These are phyloP conservation scores for Chamaecyparis obtusa DNA, from an alignment of 75 land plant genomes.

Conservation along the genomic window DNA sequence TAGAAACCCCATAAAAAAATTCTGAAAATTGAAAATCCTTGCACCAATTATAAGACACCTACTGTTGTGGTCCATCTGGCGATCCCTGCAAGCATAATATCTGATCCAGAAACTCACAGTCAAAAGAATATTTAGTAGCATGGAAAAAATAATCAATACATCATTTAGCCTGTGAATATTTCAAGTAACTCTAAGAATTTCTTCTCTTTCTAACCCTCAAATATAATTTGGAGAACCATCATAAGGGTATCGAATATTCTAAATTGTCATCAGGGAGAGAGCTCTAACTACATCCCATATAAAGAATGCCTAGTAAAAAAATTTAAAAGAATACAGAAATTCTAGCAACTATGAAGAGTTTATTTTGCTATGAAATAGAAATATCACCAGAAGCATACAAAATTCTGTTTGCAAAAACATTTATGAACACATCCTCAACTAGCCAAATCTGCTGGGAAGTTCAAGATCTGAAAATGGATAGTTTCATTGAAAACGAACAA, in stretches of 20 bases:
- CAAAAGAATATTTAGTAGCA: background rate
- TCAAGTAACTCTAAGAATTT: background rate
- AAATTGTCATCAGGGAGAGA: background rate
- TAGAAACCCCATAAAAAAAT: background rate
- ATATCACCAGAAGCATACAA: background rate
- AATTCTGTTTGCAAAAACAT: background rate
- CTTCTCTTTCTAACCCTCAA: background rate
- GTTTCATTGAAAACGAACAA: background rate
- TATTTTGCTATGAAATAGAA: background rate
- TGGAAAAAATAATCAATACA: background rate
- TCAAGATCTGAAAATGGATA: background rate
- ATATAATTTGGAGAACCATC: background rate
- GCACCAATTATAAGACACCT: constrained; percentile 26
- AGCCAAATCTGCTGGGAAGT: background rate
- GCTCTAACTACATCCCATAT: background rate
- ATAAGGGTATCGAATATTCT: background rate
- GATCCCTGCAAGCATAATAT: constrained; percentile 93
- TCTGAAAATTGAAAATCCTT: constrained; percentile 1
- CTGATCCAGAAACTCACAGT: constrained; percentile 34
- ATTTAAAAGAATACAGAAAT: background rate
- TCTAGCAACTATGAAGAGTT: background rate
- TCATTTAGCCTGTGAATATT: background rate
- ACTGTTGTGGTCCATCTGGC: constrained; percentile 99
- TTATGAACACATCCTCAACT: background rate
- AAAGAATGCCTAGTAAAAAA: background rate